Base-by-base conservation (phyloP, 768 basidiomycete species). In the Harrya chromipes region DNA sequence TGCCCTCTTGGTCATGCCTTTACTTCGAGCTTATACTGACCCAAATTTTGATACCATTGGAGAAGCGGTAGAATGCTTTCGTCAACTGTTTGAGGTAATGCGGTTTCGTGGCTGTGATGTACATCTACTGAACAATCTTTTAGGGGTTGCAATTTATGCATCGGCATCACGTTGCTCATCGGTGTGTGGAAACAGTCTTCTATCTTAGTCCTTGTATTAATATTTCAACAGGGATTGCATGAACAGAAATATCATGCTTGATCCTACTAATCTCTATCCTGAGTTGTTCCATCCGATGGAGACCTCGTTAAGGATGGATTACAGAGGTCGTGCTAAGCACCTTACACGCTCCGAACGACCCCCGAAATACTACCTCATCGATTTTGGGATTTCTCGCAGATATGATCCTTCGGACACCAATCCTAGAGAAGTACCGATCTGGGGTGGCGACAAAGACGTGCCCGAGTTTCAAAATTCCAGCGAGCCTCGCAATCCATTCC, bases 401-500 rank as follows among this genome's bases (percentile, higher is more conserved):
- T 74, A 68, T 40, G 55, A 52, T 9, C 65, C 71, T 0, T 42
- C 60, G 0, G 59, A 69, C 7, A 47, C 59, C 5, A 43, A 59
- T 0, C 70, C 72, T 0, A 55, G 55, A 0, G 70, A 67, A 34
- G 34, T 51, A 4, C 64, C 70, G 0, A 61, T 73, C 6, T 52
- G 54, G 9, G 77, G 75, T 1, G 75, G 71, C 2, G 77, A 81
- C 56, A 69, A 67, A 47, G 62, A 70, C 1, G 70, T 68, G 0
- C 76, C 76, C 1, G 75, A 76, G 42, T 70, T 67, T 45, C 59
- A 67, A 17, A 56, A 59, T 6, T 56, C 46, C 6, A 17, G 49
- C 4, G 19, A 54, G 2, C 66, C 59, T 0, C 60, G 62, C n/a
- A 56, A 78, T 47, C 73, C 74, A 1, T 79, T 77, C 45, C 64